Conservation (phyloP, 2,329 filamentous ascomycete genomes). For the Pseudocercospora pini-densiflorae region DNA sequence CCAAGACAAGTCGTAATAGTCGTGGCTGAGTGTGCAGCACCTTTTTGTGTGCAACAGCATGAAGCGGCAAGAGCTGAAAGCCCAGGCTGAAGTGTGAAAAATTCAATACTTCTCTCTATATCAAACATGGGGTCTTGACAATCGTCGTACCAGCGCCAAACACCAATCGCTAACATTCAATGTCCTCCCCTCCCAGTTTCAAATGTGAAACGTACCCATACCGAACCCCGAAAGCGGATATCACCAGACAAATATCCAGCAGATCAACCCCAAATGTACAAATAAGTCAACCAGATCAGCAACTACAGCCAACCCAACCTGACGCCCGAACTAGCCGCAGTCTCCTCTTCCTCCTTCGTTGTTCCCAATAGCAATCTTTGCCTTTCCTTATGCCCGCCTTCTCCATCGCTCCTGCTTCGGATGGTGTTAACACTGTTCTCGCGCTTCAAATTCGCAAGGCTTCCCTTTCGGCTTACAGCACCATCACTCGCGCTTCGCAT, state of each 20-base stretch:
- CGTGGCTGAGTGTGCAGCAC: background rate
- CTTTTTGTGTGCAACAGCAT: background rate
- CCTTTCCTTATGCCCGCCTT: slow-evolving; percentile 6
- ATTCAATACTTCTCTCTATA: background rate
- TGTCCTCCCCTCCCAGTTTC: background rate
- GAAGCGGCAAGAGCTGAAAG: background rate
- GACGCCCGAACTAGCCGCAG: background rate
- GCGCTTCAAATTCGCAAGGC: slow-evolving; percentile 19
- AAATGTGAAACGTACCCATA: background rate
- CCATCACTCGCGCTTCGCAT: slow-evolving; percentile 41
- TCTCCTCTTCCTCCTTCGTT: slow-evolving; percentile 9
- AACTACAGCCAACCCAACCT: background rate
- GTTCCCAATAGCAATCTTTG: slow-evolving; percentile 4
- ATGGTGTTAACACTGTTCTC: slow-evolving; percentile 24
- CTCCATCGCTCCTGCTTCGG: slow-evolving; percentile 24
- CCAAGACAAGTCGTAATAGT: background rate
- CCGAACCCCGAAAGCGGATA: background rate
- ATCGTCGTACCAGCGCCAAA: background rate
- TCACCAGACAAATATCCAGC: background rate
- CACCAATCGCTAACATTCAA: slow-evolving; percentile 8
- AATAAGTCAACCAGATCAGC: background rate
- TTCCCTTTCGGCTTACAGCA: slow-evolving; percentile 28
- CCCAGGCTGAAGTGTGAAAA: background rate
- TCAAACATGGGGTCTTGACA: background rate
- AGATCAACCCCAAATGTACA: background rate